Conservation (phyloP, 108 stramenopile species). For the Aurantiochytrium sp. region DNA sequence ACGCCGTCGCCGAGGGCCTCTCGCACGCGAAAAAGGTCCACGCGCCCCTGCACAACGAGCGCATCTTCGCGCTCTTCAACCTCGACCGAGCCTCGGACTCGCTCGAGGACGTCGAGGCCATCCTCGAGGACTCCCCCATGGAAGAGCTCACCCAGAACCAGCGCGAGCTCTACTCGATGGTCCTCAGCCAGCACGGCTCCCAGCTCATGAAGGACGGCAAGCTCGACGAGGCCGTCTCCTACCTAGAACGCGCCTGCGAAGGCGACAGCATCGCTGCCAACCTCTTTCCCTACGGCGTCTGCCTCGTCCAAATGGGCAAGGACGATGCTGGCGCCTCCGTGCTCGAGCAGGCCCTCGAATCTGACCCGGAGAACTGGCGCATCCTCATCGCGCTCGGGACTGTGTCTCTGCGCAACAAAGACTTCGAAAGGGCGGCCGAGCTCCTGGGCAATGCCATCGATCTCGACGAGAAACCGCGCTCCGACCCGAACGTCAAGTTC, state of each 20-base stretch:
- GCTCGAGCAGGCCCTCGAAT: not conserved
- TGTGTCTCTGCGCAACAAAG: not conserved
- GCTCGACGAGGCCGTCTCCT: not conserved
- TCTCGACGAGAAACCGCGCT: not conserved
- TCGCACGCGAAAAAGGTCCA: not conserved
- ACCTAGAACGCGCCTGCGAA: constrained; percentile 25
- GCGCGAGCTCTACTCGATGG: not conserved
- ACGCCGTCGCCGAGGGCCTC: not conserved
- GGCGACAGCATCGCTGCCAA: not conserved
- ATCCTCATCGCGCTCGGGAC: not conserved
- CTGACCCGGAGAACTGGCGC: not conserved
- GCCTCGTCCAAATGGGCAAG: not conserved
- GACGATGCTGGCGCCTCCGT: not conserved
- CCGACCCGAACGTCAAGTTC: not conserved
- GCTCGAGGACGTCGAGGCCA: not conserved
- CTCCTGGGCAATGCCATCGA: not conserved
- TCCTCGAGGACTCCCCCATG: constrained; percentile 2
- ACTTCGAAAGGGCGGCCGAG: not conserved
- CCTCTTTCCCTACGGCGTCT: not conserved
- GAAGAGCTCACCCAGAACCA: not conserved
- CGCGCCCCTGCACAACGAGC: not conserved
- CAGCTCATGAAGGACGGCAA: not conserved
- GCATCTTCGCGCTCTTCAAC: constrained; percentile 2
- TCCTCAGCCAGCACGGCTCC: not conserved
- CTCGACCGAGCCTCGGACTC: not conserved